Evolutionary conservation across 805 yeast species (phyloP).

Genomic region (Kazachstania psychrophila): DNA sequence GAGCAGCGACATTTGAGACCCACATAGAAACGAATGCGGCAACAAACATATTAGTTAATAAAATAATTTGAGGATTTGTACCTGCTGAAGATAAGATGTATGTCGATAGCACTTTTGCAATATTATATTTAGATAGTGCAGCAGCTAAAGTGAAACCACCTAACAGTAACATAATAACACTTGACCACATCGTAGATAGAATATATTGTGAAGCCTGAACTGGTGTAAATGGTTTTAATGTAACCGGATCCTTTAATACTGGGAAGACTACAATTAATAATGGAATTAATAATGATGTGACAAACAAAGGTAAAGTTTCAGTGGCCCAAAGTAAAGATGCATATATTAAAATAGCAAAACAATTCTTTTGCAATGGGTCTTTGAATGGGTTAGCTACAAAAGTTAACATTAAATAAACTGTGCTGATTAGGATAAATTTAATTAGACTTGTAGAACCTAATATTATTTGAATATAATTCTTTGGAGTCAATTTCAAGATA

Average conservation of each 20-base stretch:
- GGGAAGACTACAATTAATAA: conserved; percentile 64
- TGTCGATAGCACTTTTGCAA: conserved; percentile 80
- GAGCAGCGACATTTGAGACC: conserved; percentile 96
- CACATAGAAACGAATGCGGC: conserved; percentile 85
- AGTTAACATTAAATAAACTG: conserved; percentile 37
- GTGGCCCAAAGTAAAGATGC: conserved; percentile 93
- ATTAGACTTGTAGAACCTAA: conserved; percentile 13
- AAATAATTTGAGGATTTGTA: conserved; percentile 67
- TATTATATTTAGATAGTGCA: conserved; percentile 81
- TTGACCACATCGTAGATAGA: conserved; percentile 87
- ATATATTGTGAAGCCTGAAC: conserved; percentile 60
- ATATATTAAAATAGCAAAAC: conserved; percentile 74
- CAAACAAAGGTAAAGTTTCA: conserved; percentile 74
- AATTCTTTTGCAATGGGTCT: conserved; percentile 56
- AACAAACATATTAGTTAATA: conserved; percentile 75
- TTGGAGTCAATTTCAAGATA: conserved; percentile 11
- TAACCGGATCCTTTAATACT: conserved; percentile 50
- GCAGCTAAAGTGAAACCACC: conserved; percentile 97
- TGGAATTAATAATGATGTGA: conserved; percentile 79
- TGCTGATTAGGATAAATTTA: conserved; percentile 40
- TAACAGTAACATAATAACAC: conserved; percentile 77
- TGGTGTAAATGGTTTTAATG: conserved; percentile 47
- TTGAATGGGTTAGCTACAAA: conserved; percentile 34
- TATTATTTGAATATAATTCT: conserved; percentile 9
- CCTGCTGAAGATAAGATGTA: conserved; percentile 76